Conservation (phyloP, 768 basidiomycete species). For the Boletus barrowsii region DNA sequence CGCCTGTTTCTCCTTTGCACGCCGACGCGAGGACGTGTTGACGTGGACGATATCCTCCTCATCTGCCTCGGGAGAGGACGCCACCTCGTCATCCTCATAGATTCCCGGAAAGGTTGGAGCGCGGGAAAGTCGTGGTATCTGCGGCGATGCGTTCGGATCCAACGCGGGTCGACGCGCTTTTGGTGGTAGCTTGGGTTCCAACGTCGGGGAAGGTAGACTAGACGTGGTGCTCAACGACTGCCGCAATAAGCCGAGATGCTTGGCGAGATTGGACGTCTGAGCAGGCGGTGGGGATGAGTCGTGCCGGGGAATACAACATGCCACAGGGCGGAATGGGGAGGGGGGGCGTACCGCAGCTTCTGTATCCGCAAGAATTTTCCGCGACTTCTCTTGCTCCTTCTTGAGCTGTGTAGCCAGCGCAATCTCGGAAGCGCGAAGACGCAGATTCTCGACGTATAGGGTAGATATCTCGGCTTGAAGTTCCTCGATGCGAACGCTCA, state of each 20-base stretch:
- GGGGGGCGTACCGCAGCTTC: constrained; percentile 62
- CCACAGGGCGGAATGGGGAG: constrained; percentile 8
- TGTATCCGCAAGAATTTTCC: constrained; percentile 66
- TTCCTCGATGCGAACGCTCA: constrained; percentile 82
- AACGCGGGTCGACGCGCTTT: constrained; percentile 48
- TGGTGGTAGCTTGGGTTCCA: constrained; percentile 43
- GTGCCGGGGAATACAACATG: constrained; percentile 7
- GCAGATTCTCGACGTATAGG: constrained; percentile 81
- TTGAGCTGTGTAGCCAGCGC: constrained; percentile 72
- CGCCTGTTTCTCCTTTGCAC: constrained; percentile 46
- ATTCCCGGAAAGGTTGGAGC: constrained; percentile 67
- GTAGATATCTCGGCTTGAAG: constrained; percentile 78
- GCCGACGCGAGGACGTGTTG: constrained; percentile 39
- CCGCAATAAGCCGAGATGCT: constrained; percentile 63
- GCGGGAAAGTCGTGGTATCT: constrained; percentile 56
- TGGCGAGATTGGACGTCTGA: constrained; percentile 59
- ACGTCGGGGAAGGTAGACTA: constrained; percentile 34
- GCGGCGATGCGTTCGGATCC: constrained; percentile 45
- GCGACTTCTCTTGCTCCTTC: constrained; percentile 75
- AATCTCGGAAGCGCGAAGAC: constrained; percentile 78
- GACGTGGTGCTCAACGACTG: constrained; percentile 51
- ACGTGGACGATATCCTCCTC: constrained; percentile 39
- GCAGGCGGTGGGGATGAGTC: neutral
- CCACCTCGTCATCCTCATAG: constrained; percentile 62
- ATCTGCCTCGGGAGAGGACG: constrained; percentile 39